Conservation (phyloP, 352 stramenopile genomes). For the Peronospora tabacina region DNA sequence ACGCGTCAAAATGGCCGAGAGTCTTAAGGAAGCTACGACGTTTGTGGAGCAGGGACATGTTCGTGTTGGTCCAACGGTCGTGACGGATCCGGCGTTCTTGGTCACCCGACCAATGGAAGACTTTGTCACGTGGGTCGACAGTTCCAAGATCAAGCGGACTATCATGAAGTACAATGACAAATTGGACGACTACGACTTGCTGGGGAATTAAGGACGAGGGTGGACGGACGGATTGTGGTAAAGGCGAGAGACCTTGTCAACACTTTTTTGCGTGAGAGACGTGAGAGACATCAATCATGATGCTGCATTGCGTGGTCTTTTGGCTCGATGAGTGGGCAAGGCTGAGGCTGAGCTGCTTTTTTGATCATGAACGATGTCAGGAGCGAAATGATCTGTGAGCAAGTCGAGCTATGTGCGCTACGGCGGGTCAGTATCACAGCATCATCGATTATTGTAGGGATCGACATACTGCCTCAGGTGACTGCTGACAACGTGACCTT, state of each 20-base stretch:
- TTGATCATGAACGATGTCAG: conserved; percentile 36
- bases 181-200: conserved; percentile 99
- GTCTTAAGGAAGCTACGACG: conserved; percentile 94
- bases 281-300: too few relatives aligned
- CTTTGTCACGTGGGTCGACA: conserved; percentile 99
- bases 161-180: conserved; percentile 99
- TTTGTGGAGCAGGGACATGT: conserved; percentile 98
- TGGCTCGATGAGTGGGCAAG: too few relatives aligned
- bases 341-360: too few relatives aligned
- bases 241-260: not conserved
- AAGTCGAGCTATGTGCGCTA: too few relatives aligned
- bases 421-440: too few relatives aligned
- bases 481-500: too few relatives aligned
- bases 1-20: conserved; percentile 98
- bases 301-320: too few relatives aligned
- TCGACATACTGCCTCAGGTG: too few relatives aligned
- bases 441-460: too few relatives aligned
- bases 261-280: conserved; percentile 12
- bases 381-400: too few relatives aligned
- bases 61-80: conserved; percentile 84
- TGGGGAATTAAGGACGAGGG: conserved; percentile 81
- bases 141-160: conserved; percentile 95
- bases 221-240: not conserved
- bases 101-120: conserved; percentile 98
- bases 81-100: conserved; percentile 96